Conservation (phyloP, 108 stramenopile genomes). For the Tribonema minus region DNA sequence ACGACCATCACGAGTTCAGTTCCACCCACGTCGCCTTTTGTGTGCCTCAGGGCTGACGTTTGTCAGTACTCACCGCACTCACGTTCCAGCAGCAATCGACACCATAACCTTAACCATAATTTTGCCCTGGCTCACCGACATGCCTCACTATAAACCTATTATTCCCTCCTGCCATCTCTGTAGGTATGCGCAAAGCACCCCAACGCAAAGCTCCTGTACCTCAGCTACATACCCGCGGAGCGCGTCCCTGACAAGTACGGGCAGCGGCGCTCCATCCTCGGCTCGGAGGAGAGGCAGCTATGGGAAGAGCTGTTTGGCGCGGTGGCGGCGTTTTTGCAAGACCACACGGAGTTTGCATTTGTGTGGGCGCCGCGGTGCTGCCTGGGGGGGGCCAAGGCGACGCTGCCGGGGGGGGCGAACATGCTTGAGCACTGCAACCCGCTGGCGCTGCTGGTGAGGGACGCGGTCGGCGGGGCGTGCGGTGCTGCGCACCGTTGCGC, state of each 20-base stretch:
- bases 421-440: neutral
- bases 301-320: neutral
- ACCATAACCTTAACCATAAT: too few relatives aligned
- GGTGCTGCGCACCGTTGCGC: neutral
- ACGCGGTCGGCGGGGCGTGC: neutral
- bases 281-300: neutral
- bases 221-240: neutral
- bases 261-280: neutral
- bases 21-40: too few relatives aligned
- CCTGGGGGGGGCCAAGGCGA: neutral
- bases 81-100: too few relatives aligned
- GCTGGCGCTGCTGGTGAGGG: neutral
- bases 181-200: neutral
- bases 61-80: too few relatives aligned
- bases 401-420: neutral
- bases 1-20: too few relatives aligned
- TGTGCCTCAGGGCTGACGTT: too few relatives aligned
- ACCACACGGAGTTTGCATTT: neutral
- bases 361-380: neutral
- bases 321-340: neutral
- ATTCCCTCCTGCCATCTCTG: too few relatives aligned
- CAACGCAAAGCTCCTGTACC: neutral
- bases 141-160: too few relatives aligned
- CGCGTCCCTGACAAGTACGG: neutral
- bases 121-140: too few relatives aligned